Conservation (phyloP, 2,329 filamentous ascomycete species). For the Fonsecaea nubica region DNA sequence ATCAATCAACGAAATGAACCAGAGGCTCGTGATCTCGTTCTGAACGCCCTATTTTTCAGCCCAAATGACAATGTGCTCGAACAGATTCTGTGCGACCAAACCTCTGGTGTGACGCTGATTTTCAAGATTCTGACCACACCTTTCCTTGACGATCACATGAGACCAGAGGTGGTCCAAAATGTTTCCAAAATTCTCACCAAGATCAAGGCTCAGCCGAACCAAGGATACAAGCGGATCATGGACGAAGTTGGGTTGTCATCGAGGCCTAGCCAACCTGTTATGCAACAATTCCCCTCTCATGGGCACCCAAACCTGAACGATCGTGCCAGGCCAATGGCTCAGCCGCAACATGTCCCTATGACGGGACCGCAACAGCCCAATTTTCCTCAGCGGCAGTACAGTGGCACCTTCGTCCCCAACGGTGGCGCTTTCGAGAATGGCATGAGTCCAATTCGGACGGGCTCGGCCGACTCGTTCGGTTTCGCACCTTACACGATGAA, state of each 20-base stretch:
- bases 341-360: conserved; percentile 46
- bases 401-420: conserved; percentile 48
- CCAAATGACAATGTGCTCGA: conserved; percentile 84
- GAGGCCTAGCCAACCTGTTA: conserved; percentile 43
- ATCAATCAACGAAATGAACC: conserved; percentile 97
- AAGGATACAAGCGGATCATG: conserved; percentile 98
- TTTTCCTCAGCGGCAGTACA: conserved; percentile 51
- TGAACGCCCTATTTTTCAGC: conserved; percentile 92
- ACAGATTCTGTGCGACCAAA: conserved; percentile 87
- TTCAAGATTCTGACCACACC: conserved; percentile 98
- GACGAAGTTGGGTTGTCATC: conserved; percentile 91
- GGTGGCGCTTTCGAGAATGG: conserved; percentile 46
- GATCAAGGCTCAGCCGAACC: conserved; percentile 90
- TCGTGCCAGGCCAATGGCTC: conserved; percentile 51
- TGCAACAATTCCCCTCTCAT: conserved; percentile 50
- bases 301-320: conserved; percentile 47
- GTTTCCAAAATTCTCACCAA: conserved; percentile 86
- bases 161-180: conserved; percentile 85
- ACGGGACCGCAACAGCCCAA: conserved; percentile 43
- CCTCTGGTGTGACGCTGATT: conserved; percentile 91
- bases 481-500: conserved; percentile 50
- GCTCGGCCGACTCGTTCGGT: conserved; percentile 46
- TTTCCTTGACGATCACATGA: conserved; percentile 92
- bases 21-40: conserved; percentile 86
- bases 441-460: conserved; percentile 47